A percentile compares a stretch with the other conserved stretches of the same genome.
Evolutionary conservation across 78 protist genomes (phyloP).

Genomic region (Speleostelium caveatum): DNA sequence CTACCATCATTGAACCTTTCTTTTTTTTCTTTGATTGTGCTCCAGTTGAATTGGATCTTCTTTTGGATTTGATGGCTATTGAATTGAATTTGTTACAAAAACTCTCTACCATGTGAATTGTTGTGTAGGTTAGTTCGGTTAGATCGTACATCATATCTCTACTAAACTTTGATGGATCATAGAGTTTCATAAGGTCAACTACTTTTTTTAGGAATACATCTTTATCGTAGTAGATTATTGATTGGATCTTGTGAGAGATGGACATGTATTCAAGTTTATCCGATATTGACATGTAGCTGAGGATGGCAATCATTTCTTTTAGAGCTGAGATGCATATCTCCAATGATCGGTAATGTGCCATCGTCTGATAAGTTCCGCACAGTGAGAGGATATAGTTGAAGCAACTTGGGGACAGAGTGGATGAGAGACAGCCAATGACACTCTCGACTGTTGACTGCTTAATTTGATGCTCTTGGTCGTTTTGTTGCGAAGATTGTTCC

Average conservation of each 20-base stretch:
- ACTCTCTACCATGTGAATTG: constrained; percentile 38
- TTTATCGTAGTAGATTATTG: constrained; percentile 24
- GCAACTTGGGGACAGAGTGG: constrained; percentile 15
- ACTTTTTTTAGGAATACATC: constrained; percentile 25
- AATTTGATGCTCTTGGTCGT: not conserved
- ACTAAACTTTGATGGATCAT: constrained; percentile 2
- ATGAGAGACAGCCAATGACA: constrained; percentile 7
- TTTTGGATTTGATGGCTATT: not conserved
- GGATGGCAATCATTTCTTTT: constrained; percentile 19
- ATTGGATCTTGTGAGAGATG: constrained; percentile 42
- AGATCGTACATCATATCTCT: constrained; percentile 18
- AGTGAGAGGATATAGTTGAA: constrained; percentile 24
- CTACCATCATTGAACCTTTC: not conserved
- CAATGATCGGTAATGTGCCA: not conserved
- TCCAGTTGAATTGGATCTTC: not conserved
- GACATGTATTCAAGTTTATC: not conserved
- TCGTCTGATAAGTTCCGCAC: not conserved
- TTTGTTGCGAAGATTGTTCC: not conserved
- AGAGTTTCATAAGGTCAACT: not conserved
- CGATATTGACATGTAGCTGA: constrained; percentile 30
- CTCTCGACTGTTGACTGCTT: not conserved
- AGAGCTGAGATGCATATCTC: constrained; percentile 29
- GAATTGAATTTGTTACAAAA: constrained; percentile 7
- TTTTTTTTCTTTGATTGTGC: not conserved
- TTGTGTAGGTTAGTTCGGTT: constrained; percentile 5